Percentiles rank a stretch among this genome's conserved stretches.
phyloP scores from a whole-genome alignment of 352 stramenopile species.

The Pythium grandisporangium region DNA sequence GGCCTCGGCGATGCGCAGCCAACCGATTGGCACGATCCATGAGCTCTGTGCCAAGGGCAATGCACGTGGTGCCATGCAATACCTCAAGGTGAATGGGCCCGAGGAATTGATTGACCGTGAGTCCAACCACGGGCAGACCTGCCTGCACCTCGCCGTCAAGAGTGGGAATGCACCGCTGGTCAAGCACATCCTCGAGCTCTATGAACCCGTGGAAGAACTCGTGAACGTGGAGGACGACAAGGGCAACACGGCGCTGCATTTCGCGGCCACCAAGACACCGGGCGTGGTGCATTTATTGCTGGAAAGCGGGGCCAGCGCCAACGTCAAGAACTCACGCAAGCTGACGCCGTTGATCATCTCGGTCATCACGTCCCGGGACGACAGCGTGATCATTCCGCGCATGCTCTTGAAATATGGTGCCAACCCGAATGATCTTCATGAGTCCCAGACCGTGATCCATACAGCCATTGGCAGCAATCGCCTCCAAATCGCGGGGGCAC shows the following conservation, averaged over 20 bases:
- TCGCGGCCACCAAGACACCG: constrained; percentile 79
- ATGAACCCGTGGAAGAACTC: constrained; percentile 66
- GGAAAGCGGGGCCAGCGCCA: constrained; percentile 70
- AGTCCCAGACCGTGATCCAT: constrained; percentile 83
- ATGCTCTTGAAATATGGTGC: constrained; percentile 85
- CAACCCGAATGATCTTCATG: constrained; percentile 86
- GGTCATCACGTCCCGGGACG: constrained; percentile 78
- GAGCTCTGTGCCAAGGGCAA: constrained; percentile 77
- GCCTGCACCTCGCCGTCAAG: constrained; percentile 74
- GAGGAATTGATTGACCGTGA: constrained; percentile 62
- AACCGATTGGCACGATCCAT: constrained; percentile 71
- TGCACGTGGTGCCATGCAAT: constrained; percentile 63
- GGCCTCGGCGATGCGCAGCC: constrained; percentile 62
- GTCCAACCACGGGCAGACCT: constrained; percentile 78
- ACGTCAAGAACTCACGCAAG: constrained; percentile 82
- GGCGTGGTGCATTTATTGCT: constrained; percentile 76
- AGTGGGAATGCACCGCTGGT: constrained; percentile 75
- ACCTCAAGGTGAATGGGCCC: constrained; percentile 60
- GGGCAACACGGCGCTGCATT: constrained; percentile 80
- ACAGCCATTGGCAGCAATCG: constrained; percentile 54
- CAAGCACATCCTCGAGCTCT: constrained; percentile 79
- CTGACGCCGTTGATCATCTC: constrained; percentile 83
- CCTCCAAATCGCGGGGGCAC: constrained; percentile 68
- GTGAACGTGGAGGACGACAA: constrained; percentile 85
- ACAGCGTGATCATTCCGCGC: constrained; percentile 74